A percentile compares a stretch with the other conserved stretches of the same genome.
These are phyloP conservation scores for Volvox carteri DNA, from an alignment of 163 green algal genomes.

Conservation along the genomic window DNA sequence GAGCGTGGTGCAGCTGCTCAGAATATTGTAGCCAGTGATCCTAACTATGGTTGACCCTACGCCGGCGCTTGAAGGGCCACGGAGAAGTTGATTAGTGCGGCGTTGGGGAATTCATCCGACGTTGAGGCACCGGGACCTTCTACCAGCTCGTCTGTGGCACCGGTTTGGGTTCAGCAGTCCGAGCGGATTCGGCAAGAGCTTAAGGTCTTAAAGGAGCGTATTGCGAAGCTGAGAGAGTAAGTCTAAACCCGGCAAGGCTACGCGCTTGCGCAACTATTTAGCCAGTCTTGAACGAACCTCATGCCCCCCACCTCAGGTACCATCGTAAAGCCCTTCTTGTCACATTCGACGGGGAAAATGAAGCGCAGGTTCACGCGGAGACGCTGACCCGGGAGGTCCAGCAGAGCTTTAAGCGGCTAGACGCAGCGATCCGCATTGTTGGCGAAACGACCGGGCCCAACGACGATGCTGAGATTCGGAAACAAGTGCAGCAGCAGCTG, in stretches of 20 bases:
- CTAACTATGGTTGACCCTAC: neutral
- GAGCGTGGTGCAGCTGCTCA: neutral
- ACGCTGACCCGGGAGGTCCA: conserved; percentile 68
- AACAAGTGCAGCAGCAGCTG: conserved; percentile 81
- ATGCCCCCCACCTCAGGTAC: conserved; percentile 20
- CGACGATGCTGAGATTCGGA: conserved; percentile 60
- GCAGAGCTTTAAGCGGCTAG: conserved; percentile 62
- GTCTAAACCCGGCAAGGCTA: neutral
- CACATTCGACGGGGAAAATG: conserved; percentile 65
- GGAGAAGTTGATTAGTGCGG: conserved; percentile 63
- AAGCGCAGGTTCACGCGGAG: conserved; percentile 58
- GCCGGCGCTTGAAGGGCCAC: conserved; percentile 57
- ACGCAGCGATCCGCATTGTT: conserved; percentile 65
- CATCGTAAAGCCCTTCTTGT: conserved; percentile 68
- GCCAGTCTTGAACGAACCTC: neutral
- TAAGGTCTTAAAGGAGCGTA: conserved; percentile 56
- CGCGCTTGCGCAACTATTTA: neutral
- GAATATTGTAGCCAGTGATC: neutral
- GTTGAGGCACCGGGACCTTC: conserved; percentile 55
- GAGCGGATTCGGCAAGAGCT: conserved; percentile 64
- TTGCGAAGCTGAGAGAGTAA: conserved; percentile 70
- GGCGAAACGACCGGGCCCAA: neutral
- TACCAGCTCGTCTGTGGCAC: conserved; percentile 20
- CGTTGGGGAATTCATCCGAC: conserved; percentile 57
- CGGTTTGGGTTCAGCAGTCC: conserved; percentile 60